phyloP scores from a whole-genome alignment of 306 rosid genomes.

The Gynostemma pentaphyllum region DNA sequence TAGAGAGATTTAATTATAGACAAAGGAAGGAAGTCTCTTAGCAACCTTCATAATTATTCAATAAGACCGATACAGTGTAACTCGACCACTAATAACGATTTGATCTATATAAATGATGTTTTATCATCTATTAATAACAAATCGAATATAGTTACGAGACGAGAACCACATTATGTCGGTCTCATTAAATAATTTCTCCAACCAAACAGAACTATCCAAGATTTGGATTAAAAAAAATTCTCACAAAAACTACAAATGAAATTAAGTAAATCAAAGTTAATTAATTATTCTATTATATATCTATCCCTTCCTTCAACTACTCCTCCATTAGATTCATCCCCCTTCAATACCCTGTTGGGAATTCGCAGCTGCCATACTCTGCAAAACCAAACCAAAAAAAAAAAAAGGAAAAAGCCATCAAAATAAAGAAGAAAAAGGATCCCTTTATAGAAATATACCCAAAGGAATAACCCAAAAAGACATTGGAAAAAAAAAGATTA shows the following conservation, averaged over 20 bases:
- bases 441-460: neutral
- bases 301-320: neutral
- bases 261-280: neutral
- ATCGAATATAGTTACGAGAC: too few relatives aligned
- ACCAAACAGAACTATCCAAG: too few relatives aligned
- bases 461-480: neutral
- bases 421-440: neutral
- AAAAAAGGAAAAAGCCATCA: neutral
- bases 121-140: too few relatives aligned
- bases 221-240: constrained; percentile 9
- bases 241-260: too few relatives aligned
- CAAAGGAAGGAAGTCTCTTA: too few relatives aligned
- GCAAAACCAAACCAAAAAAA: constrained; percentile 23
- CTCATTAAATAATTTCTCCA: too few relatives aligned
- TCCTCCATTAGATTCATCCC: neutral
- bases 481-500: neutral
- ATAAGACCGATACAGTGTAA: too few relatives aligned
- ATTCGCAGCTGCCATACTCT: constrained; percentile 78
- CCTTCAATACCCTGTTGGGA: constrained; percentile 49
- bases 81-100: too few relatives aligned
- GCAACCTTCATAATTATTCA: too few relatives aligned
- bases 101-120: too few relatives aligned
- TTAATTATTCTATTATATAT: neutral
- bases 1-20: too few relatives aligned
- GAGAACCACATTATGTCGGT: too few relatives aligned